Percentiles rank a stretch among this genome's conserved stretches.
These are phyloP conservation scores for Astrothelium macrocarpum DNA, from an alignment of 495 filamentous ascomycete species.

Conservation along the genomic window DNA sequence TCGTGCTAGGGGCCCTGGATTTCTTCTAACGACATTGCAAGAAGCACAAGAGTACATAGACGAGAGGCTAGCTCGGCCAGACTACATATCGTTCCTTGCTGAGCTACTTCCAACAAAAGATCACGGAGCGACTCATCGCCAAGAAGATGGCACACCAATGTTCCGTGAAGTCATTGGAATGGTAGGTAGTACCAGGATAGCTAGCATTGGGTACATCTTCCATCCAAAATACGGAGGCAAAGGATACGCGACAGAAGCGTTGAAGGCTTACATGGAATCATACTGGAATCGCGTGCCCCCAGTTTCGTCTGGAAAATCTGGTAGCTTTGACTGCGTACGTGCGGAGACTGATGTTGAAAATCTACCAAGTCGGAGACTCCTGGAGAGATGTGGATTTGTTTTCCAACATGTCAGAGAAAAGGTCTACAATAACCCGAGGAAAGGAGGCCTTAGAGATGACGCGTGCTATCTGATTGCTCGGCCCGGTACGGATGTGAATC, in stretches of 20 bases:
- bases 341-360: slow-evolving; percentile 11
- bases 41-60: not conserved
- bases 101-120: slow-evolving; percentile 5
- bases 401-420: not conserved
- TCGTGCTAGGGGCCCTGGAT: not conserved
- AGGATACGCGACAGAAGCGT: slow-evolving; percentile 22
- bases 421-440: not conserved
- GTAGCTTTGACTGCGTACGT: slow-evolving; percentile 14
- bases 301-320: not conserved
- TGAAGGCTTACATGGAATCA: slow-evolving; percentile 12
- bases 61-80: not conserved
- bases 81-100: not conserved
- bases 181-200: slow-evolving; percentile 10
- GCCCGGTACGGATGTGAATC: not conserved
- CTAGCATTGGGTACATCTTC: not conserved
- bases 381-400: slow-evolving; percentile 19
- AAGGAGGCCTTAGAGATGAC: not conserved
- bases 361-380: slow-evolving; percentile 6
- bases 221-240: slow-evolving; percentile 13
- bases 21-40: not conserved
- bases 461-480: not conserved
- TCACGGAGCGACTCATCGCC: no score
- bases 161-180: slow-evolving; percentile 17
- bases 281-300: slow-evolving; percentile 19
- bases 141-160: no score